Base-by-base conservation (phyloP, 2,329 filamentous ascomycete genomes). In the Penicillium hesseltinei region DNA sequence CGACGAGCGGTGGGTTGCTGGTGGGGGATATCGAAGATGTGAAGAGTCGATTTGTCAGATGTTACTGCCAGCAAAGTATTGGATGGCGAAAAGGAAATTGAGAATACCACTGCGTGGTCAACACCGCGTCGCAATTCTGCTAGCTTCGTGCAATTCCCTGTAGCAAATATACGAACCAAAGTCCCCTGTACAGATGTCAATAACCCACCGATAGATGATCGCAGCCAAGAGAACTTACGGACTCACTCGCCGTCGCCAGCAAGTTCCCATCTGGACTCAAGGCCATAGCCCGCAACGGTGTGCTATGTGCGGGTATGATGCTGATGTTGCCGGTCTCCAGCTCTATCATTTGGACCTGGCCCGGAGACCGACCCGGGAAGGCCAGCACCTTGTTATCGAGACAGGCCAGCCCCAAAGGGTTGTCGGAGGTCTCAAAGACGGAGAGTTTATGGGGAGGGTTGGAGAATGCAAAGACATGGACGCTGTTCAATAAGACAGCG, bases 11-110 rank as follows among this genome's bases (percentile, higher is more conserved):
- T 57, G 35, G 70, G 72, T 33, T 62, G 68, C 36, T 76, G 75
- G 51, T 75, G 72, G 49, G 88, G 88, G 1, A 97, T 82, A 69
- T 97, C 92, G 71, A 97, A 99, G 38, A 99, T 84, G 75, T 99
- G 94, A 11, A 99, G 81, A 0, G 92, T 99, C 6, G 91, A 92
- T 76, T 97, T 99, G 80, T 99, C 94, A 1, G 92, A 97, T 1
- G 93, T 97, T 60, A 92, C 93, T 27, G 94, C 94, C 11, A 97
- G 82, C 70, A 92, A 83, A 43, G 82, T 84, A 51, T 89, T 90
- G 0, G 87, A 87, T 0, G 92, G 92, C 21, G 90, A 95, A 73
- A 99, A 94, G 11, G 89, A 88, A 11, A 99, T 81, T 2, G 90
- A 93, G 76, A 90, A 96, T 64, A 97, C 89, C 53, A 87, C 86